A percentile compares a stretch with the other conserved stretches of the same genome.
These are phyloP conservation scores for Epichloe brachyelytri DNA, from an alignment of 2,329 filamentous ascomycete genomes.

Conservation along the genomic window DNA sequence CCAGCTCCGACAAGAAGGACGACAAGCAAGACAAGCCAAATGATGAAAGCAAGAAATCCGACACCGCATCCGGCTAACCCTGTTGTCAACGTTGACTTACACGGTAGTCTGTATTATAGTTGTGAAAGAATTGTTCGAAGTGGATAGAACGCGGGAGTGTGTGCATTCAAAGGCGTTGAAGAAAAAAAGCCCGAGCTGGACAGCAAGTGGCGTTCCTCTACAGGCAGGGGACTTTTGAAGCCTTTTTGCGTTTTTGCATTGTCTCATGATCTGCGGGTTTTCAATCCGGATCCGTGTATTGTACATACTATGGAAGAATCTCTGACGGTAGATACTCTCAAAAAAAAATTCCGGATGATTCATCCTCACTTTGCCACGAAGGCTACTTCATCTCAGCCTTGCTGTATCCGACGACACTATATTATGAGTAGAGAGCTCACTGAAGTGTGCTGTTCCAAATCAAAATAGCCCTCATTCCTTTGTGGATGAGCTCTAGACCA, in stretches of 20 bases:
- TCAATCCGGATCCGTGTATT: slow-evolving; percentile 14
- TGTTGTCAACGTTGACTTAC: slow-evolving; percentile 12
- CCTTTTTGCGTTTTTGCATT: not conserved
- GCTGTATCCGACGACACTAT: too few relatives aligned
- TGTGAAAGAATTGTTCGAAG: not conserved
- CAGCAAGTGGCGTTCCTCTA: slow-evolving; percentile 7
- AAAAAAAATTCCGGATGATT: slow-evolving; percentile 19
- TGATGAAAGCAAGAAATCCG: slow-evolving; percentile 22
- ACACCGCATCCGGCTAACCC: slow-evolving; percentile 19
- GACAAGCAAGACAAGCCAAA: slow-evolving; percentile 12
- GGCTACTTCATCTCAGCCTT: too few relatives aligned
- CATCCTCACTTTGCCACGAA: too few relatives aligned
- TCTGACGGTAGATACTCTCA: slow-evolving; percentile 10
- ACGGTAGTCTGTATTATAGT: slow-evolving; percentile 11
- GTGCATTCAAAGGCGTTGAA: slow-evolving; percentile 25
- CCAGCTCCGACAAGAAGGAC: slow-evolving; percentile 7
- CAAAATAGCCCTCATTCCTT: too few relatives aligned
- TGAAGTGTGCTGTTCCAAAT: too few relatives aligned
- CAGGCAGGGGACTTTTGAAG: slow-evolving; percentile 7
- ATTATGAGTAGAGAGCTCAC: too few relatives aligned
- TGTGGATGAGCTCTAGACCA: too few relatives aligned
- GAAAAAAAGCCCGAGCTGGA: slow-evolving; percentile 16
- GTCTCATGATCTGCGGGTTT: not conserved
- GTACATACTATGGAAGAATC: slow-evolving; percentile 17
- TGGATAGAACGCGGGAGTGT: slow-evolving; percentile 10